Evolutionary conservation across 1,284 basidiomycete species (phyloP).

Genomic region (Trichosporon sp.): DNA sequence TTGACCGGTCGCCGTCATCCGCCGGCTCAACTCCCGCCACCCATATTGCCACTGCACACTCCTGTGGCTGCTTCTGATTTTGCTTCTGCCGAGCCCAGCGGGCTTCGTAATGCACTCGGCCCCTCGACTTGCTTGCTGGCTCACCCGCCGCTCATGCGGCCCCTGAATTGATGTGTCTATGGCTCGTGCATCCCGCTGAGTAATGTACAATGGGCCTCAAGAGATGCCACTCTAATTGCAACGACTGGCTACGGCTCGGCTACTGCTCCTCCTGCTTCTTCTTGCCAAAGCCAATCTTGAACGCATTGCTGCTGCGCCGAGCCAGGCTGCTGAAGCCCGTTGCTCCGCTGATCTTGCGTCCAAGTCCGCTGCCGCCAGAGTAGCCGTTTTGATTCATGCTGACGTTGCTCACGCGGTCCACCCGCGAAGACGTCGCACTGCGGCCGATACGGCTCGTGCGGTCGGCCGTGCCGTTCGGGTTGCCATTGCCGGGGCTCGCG

Average conservation of each 20-base stretch:
- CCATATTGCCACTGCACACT: neutral
- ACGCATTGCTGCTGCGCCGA: slow-evolving; percentile 34
- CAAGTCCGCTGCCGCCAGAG: slow-evolving; percentile 10
- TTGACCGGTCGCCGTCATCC: neutral
- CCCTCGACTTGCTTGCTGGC: neutral
- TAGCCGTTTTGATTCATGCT: slow-evolving; percentile 7
- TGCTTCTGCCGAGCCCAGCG: neutral
- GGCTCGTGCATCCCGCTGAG: slow-evolving; percentile 1
- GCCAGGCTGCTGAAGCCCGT: slow-evolving; percentile 29
- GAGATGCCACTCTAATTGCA: neutral
- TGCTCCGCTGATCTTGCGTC: slow-evolving; percentile 13
- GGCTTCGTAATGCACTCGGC: neutral
- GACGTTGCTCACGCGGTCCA: neutral
- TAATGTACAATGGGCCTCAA: neutral
- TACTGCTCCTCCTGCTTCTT: slow-evolving; percentile 34
- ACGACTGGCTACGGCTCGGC: neutral
- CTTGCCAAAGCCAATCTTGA: slow-evolving; percentile 43
- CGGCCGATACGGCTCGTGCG: neutral
- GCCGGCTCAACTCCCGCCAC: neutral
- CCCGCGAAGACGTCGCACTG: neutral
- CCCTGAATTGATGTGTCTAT: neutral
- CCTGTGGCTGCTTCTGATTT: neutral
- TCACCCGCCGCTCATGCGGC: neutral
- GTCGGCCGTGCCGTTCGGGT: neutral
- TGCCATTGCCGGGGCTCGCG: neutral